Evolutionary conservation across 192 early-diverging fungal species (phyloP).

Genomic region (Thoreauomyces humboldtii): DNA sequence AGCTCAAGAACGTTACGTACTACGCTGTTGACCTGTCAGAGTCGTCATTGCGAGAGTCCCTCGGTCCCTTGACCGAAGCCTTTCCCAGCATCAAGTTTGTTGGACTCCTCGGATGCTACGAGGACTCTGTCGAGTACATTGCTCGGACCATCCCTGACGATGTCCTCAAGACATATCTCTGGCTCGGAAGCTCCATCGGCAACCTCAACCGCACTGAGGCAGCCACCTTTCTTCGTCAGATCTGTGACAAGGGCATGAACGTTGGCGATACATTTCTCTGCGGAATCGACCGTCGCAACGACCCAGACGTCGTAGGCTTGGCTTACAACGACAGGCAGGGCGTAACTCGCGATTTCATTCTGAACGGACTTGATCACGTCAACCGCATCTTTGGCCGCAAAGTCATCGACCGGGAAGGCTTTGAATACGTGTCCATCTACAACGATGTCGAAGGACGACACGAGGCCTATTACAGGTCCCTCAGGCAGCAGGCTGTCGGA

Average conservation of each 20-base stretch:
- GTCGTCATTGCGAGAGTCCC: slow-evolving; percentile 68
- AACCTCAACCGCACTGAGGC: slow-evolving; percentile 69
- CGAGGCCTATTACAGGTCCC: slow-evolving; percentile 71
- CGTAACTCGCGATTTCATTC: slow-evolving; percentile 74
- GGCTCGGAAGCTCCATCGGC: slow-evolving; percentile 91
- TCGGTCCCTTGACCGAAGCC: slow-evolving; percentile 58
- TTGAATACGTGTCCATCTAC: slow-evolving; percentile 73
- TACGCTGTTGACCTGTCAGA: slow-evolving; percentile 89
- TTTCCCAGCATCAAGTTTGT: slow-evolving; percentile 69
- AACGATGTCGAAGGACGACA: slow-evolving; percentile 73
- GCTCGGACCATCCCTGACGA: slow-evolving; percentile 42
- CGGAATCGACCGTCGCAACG: slow-evolving; percentile 84
- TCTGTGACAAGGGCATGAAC: slow-evolving; percentile 57
- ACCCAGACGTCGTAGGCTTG: slow-evolving; percentile 57
- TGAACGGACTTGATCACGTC: slow-evolving; percentile 80
- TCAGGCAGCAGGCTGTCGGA: slow-evolving; percentile 45
- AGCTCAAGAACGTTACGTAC: slow-evolving; percentile 64
- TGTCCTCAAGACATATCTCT: slow-evolving; percentile 71
- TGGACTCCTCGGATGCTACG: slow-evolving; percentile 87
- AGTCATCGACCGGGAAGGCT: slow-evolving; percentile 63
- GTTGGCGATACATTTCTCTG: slow-evolving; percentile 75
- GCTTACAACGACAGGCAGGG: slow-evolving; percentile 86
- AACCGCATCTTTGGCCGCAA: slow-evolving; percentile 61
- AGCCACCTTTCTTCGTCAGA: slow-evolving; percentile 58
- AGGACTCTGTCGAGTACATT: slow-evolving; percentile 71